Conservation (phyloP, 768 basidiomycete genomes). For the Suillus sp. region DNA sequence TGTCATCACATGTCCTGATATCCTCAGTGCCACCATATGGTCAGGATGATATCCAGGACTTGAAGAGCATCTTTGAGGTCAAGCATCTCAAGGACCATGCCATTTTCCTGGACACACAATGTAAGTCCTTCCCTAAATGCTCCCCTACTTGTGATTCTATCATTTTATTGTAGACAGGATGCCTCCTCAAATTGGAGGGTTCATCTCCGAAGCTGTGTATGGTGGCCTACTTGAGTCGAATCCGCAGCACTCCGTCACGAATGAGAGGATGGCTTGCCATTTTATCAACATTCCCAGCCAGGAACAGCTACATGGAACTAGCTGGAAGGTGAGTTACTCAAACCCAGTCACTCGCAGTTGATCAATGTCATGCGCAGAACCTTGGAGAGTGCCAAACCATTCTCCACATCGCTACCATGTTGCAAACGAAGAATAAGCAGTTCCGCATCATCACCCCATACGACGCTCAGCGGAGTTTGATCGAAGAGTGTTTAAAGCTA, state of each 20-base stretch:
- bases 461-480: constrained; percentile 63
- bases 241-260: constrained; percentile 49
- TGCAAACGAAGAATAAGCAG: constrained; percentile 49
- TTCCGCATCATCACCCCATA: constrained; percentile 83
- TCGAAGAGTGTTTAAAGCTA: constrained; percentile 58
- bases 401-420: constrained; percentile 55
- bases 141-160: constrained; percentile 12
- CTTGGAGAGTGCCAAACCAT: constrained; percentile 54
- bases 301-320: constrained; percentile 40
- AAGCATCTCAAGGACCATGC: constrained; percentile 51
- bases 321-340: constrained; percentile 38
- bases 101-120: constrained; percentile 72
- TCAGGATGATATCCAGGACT: constrained; percentile 61
- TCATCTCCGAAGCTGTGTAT: constrained; percentile 74
- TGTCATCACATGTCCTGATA: constrained; percentile 30
- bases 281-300: constrained; percentile 60
- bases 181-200: constrained; percentile 76
- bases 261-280: constrained; percentile 48
- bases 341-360: constrained; percentile 5
- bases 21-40: constrained; percentile 77
- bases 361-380: constrained; percentile 49
- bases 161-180: constrained; percentile 62
- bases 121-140: constrained; percentile 41
- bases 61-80: constrained; percentile 82
- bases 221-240: constrained; percentile 57